Conservation (phyloP, 2,329 filamentous ascomycete species). For the Neocatenulostroma microsporum region DNA sequence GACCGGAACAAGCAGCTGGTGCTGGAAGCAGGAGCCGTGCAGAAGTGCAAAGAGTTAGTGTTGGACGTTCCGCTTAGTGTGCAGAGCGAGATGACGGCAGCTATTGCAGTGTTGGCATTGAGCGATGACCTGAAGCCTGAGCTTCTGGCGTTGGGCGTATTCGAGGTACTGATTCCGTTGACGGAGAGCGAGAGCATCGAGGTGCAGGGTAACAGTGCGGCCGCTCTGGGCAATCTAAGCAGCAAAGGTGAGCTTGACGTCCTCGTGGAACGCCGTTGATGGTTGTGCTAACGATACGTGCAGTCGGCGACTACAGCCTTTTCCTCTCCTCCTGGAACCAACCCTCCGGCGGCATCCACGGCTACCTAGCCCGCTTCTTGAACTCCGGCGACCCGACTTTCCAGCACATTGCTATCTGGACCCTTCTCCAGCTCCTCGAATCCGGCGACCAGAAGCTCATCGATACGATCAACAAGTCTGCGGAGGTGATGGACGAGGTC, state of each 20-base stretch:
- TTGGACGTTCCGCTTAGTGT: conserved; percentile 88
- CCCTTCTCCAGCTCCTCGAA: conserved; percentile 86
- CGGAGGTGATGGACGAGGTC: conserved; percentile 87
- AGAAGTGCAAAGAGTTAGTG: conserved; percentile 97
- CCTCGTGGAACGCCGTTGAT: too few relatives aligned
- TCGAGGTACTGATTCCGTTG: conserved; percentile 90
- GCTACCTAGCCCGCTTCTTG: conserved; percentile 87
- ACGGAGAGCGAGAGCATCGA: conserved; percentile 95
- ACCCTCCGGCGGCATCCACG: conserved; percentile 88
- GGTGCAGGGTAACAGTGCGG: conserved; percentile 96
- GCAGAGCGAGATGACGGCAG: conserved; percentile 99
- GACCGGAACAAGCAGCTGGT: conserved; percentile 98
- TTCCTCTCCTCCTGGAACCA: conserved; percentile 92
- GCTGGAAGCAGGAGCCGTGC: conserved; percentile 87
- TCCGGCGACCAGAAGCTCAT: conserved; percentile 89
- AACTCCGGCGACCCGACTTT: conserved; percentile 93
- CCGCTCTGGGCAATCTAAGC: conserved; percentile 87
- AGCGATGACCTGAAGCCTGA: conserved; percentile 94
- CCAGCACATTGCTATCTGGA: conserved; percentile 99
- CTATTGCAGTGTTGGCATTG: conserved; percentile 88
- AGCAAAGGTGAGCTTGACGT: too few relatives aligned
- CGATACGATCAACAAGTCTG: conserved; percentile 76
- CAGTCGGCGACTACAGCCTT: conserved; percentile 93
- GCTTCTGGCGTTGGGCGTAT: conserved; percentile 83
- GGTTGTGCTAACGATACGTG: conserved; percentile 5